These are phyloP conservation scores for Debaryomyces maramus DNA, from an alignment of 805 yeast species.

Conservation along the genomic window DNA sequence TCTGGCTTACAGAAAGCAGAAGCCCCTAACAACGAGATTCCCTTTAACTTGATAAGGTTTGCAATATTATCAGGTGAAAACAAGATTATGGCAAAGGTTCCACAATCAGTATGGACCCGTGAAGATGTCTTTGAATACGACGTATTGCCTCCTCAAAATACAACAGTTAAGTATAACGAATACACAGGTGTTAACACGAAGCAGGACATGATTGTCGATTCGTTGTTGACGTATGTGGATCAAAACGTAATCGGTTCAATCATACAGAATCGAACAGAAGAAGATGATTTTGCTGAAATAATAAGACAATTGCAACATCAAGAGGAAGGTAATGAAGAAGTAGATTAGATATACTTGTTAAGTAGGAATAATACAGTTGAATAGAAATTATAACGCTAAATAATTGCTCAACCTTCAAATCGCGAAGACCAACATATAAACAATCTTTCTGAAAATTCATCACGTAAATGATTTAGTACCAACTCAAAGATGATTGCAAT, in stretches of 20 bases:
- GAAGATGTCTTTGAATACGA: constrained; percentile 70
- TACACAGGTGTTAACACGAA: constrained; percentile 24
- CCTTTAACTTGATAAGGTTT: constrained; percentile 64
- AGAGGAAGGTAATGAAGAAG: too few species aligned
- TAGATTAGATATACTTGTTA: too few species aligned
- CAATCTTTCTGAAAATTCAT: neutral
- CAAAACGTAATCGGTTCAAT: constrained; percentile 46
- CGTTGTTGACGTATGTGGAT: constrained; percentile 45
- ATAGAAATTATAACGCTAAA: too few species aligned
- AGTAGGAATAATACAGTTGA: too few species aligned
- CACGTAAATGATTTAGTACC: neutral
- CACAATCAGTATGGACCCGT: constrained; percentile 57
- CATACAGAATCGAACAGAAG: constrained; percentile 34
- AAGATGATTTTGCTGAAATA: constrained; percentile 25
- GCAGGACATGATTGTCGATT: constrained; percentile 22
- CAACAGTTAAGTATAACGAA: constrained; percentile 37
- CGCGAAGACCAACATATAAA: constrained; percentile 1
- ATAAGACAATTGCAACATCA: constrained; percentile 21
- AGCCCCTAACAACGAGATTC: constrained; percentile 35
- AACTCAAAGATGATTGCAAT: constrained; percentile 37
- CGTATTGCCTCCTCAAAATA: constrained; percentile 60
- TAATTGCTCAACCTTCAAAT: too few species aligned
- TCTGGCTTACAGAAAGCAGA: constrained; percentile 4
- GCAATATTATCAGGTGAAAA: constrained; percentile 71
- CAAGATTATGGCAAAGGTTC: constrained; percentile 68